Evolutionary conservation across 805 yeast species (phyloP).

Genomic region (Grigorovia jiainica): DNA sequence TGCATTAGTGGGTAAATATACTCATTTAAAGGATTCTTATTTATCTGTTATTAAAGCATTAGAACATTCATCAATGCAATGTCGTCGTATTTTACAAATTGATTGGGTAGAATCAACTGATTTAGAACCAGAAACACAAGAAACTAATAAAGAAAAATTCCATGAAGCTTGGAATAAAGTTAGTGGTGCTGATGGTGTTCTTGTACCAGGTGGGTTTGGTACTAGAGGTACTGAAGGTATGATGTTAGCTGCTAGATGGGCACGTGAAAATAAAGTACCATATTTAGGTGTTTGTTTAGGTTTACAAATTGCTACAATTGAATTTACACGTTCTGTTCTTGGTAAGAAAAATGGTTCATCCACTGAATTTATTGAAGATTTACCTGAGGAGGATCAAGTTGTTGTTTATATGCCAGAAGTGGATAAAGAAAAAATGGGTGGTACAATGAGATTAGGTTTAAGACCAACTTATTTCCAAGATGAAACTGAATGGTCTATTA

Average conservation of each 20-base stretch:
- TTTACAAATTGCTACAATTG: conserved; percentile 93
- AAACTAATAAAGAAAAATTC: conserved; percentile 59
- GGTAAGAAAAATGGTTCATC: conserved; percentile 64
- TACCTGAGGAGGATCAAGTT: conserved; percentile 50
- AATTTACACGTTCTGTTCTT: conserved; percentile 73
- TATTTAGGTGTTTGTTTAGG: conserved; percentile 96
- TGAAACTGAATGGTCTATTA: conserved; percentile 54
- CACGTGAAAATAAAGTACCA: conserved; percentile 92
- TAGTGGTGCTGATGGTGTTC: conserved; percentile 90
- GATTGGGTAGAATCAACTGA: conserved; percentile 95
- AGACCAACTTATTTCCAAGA: conserved; percentile 78
- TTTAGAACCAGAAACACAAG: conserved; percentile 66
- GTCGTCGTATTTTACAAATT: conserved; percentile 74
- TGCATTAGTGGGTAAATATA: conserved; percentile 96
- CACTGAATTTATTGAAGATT: conserved; percentile 66
- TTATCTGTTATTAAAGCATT: conserved; percentile 89
- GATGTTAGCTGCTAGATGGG: conserved; percentile 95
- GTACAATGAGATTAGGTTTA: conserved; percentile 96
- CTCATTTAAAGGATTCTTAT: conserved; percentile 89
- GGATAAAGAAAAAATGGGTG: conserved; percentile 91
- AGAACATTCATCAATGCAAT: conserved; percentile 90
- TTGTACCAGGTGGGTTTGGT: conserved; percentile 99
- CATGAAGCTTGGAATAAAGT: conserved; percentile 94
- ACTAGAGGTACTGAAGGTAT: conserved; percentile 96
- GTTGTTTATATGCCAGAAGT: conserved; percentile 98